Conservation (phyloP, 345 rosid genomes). For the Boechera retrofracta region DNA sequence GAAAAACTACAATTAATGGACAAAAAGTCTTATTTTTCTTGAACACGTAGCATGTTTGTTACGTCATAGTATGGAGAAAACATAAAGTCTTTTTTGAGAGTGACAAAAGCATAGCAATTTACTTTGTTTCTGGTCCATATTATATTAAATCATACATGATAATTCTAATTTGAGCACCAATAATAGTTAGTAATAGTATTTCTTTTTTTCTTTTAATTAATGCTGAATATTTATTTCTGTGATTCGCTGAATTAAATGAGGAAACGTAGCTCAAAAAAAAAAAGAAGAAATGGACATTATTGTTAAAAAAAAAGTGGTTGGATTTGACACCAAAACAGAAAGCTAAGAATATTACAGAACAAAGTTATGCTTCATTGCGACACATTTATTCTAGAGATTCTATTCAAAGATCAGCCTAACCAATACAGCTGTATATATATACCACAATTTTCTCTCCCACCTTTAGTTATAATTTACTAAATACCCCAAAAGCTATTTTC, state of each 20-base stretch:
- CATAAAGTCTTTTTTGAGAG: constrained; percentile 13
- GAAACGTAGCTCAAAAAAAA: constrained; percentile 31
- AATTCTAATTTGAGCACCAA: constrained; percentile 14
- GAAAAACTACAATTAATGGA: neutral
- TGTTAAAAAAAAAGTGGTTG: constrained; percentile 26
- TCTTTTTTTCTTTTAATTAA: neutral
- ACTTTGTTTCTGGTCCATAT: constrained; percentile 25
- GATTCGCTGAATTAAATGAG: constrained; percentile 31
- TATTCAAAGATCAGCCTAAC: constrained; percentile 37
- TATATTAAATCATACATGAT: neutral
- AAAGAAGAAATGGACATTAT: constrained; percentile 28
- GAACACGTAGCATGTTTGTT: constrained; percentile 41
- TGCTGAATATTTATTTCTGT: constrained; percentile 5
- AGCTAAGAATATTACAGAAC: constrained; percentile 42
- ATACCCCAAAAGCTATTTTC: neutral
- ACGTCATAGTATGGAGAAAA: constrained; percentile 27
- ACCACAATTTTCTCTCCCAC: neutral
- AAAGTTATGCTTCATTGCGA: constrained; percentile 42
- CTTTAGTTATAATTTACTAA: neutral
- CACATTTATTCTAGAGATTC: constrained; percentile 42
- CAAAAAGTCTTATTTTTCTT: constrained; percentile 12
- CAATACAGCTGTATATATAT: constrained; percentile 39
- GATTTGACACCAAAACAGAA: constrained; percentile 48
- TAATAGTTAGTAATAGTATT: neutral
- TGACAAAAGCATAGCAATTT: constrained; percentile 36